Percentiles rank a stretch among this genome's conserved stretches.
Evolutionary conservation across 2,329 filamentous ascomycete genomes (phyloP).

Genomic region (Aureobasidium sp.): DNA sequence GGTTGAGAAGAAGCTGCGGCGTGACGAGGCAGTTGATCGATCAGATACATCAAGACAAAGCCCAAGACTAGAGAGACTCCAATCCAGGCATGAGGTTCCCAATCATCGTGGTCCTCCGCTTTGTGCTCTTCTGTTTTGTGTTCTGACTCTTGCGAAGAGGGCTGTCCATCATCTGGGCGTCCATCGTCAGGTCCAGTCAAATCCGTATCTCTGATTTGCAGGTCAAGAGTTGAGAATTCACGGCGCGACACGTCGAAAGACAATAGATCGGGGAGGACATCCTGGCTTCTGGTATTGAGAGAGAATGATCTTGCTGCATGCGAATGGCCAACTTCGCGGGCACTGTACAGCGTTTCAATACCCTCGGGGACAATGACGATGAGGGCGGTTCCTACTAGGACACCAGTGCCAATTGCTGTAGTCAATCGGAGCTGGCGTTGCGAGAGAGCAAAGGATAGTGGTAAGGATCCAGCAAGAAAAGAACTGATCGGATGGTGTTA

Average conservation of each 20-base stretch:
- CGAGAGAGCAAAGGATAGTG: slow-evolving; percentile 80
- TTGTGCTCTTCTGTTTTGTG: slow-evolving; percentile 3
- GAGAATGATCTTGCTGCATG: slow-evolving; percentile 13
- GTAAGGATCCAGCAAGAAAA: slow-evolving; percentile 85
- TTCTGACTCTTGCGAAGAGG: neutral
- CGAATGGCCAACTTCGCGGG: slow-evolving; percentile 27
- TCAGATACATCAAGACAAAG: slow-evolving; percentile 94
- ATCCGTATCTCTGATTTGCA: slow-evolving; percentile 12
- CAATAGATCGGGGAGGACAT: neutral
- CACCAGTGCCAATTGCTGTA: slow-evolving; percentile 85
- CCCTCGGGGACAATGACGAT: slow-evolving; percentile 98
- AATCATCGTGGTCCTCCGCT: slow-evolving; percentile 25
- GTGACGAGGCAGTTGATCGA: slow-evolving; percentile 77
- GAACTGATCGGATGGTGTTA: slow-evolving; percentile 52
- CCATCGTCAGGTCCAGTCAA: slow-evolving; percentile 27
- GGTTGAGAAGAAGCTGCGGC: slow-evolving; percentile 51
- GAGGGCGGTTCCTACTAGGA: slow-evolving; percentile 88
- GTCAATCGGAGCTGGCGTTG: slow-evolving; percentile 81
- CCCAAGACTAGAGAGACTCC: slow-evolving; percentile 80
- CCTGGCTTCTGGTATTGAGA: neutral
- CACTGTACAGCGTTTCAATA: slow-evolving; percentile 76
- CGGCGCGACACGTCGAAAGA: neutral
- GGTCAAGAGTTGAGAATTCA: neutral
- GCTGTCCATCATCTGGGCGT: neutral
- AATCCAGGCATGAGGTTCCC: slow-evolving; percentile 67